phyloP scores from a whole-genome alignment of 179 eudicot genomes.

The Pouteria campechiana region DNA sequence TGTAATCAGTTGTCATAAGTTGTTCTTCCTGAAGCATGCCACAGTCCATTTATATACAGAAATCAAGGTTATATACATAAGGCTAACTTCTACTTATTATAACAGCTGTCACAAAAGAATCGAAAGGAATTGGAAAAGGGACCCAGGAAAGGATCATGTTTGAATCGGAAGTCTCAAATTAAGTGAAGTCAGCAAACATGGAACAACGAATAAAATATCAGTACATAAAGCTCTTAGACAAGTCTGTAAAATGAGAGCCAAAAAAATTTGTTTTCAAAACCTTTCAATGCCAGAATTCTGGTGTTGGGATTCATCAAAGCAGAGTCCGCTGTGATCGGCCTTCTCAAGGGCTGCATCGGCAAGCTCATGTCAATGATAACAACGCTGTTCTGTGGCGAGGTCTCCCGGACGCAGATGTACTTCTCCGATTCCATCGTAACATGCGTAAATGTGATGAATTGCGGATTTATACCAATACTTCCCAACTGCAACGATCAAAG shows the following conservation, averaged over 20 bases:
- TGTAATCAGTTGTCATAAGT: no score
- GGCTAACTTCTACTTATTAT: no score
- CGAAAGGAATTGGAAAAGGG: no score
- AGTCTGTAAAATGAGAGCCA: background rate
- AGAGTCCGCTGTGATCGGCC: slow-evolving; percentile 93
- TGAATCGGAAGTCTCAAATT: no score
- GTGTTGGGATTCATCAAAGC: slow-evolving; percentile 91
- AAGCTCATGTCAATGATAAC: slow-evolving; percentile 91
- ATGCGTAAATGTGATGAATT: slow-evolving; percentile 88
- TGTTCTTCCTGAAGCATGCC: no score
- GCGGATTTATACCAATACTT: slow-evolving; percentile 81
- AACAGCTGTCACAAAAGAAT: no score
- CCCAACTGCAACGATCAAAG: slow-evolving; percentile 50
- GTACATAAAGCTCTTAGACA: background rate
- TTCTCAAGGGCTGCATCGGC: slow-evolving; percentile 89
- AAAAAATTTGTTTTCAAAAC: slow-evolving; percentile 16
- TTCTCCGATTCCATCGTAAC: slow-evolving; percentile 99
- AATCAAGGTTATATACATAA: no score
- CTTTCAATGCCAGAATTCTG: slow-evolving; percentile 80
- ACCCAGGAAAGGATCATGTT: no score
- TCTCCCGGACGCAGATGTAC: slow-evolving; percentile 93
- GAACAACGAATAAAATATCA: background rate
- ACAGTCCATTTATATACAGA: no score
- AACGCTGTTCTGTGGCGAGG: slow-evolving; percentile 85
- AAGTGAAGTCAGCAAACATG: no score